Evolutionary conservation across 495 filamentous ascomycete genomes (phyloP).

Genomic region (Hyaloscypha hepaticicola): DNA sequence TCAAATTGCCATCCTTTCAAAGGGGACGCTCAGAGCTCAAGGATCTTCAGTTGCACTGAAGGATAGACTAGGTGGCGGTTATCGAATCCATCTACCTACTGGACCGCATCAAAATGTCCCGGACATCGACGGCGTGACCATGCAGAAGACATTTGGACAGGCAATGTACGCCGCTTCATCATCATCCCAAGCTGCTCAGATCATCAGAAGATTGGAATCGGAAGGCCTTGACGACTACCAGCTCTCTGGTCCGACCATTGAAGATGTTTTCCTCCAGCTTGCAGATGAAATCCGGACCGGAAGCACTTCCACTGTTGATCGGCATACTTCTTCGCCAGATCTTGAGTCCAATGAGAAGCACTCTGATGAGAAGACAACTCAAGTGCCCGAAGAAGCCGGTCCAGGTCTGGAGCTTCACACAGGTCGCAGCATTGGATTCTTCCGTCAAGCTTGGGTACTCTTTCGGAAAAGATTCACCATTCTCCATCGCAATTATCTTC

Average conservation of each 20-base stretch:
- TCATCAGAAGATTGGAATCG: slow-evolving; percentile 66
- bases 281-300: slow-evolving; percentile 63
- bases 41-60: slow-evolving; percentile 80
- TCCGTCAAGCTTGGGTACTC: slow-evolving; percentile 66
- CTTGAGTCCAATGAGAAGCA: slow-evolving; percentile 15
- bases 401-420: slow-evolving; percentile 48
- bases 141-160: slow-evolving; percentile 62
- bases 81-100: slow-evolving; percentile 68
- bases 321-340: neutral
- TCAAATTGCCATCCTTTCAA: slow-evolving; percentile 74
- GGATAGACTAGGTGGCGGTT: slow-evolving; percentile 67
- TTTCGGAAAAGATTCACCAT: slow-evolving; percentile 78
- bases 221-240: slow-evolving; percentile 66
- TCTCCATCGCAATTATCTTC: slow-evolving; percentile 71
- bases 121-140: slow-evolving; percentile 52
- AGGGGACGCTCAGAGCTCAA: slow-evolving; percentile 65
- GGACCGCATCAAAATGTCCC: slow-evolving; percentile 47
- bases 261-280: slow-evolving; percentile 82
- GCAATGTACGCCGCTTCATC: slow-evolving; percentile 66
- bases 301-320: slow-evolving; percentile 20
- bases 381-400: neutral
- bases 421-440: slow-evolving; percentile 61
- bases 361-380: neutral
- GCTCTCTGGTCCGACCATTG: slow-evolving; percentile 80
- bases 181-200: slow-evolving; percentile 58